phyloP scores from a whole-genome alignment of 2,329 filamentous ascomycete genomes.

The Trichoderma citrinoviride region DNA sequence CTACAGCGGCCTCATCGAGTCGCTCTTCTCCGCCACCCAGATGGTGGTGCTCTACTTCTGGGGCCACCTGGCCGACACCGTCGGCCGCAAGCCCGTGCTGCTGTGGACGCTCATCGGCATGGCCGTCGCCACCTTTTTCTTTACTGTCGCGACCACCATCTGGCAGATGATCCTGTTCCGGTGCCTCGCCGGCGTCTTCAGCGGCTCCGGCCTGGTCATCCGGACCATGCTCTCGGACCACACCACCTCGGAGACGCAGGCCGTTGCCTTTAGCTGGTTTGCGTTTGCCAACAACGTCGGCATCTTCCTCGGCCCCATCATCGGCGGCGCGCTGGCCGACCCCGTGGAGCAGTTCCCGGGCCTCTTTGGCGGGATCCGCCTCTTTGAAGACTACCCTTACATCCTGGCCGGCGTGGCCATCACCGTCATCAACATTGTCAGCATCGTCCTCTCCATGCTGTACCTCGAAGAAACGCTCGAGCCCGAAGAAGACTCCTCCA shows the following conservation, averaged over 20 bases:
- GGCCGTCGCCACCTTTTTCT: conserved; percentile 58
- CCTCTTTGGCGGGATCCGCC: conserved; percentile 45
- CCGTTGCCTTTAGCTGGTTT: conserved; percentile 71
- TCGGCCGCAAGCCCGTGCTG: conserved; percentile 71
- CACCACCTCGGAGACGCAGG: conserved; percentile 67
- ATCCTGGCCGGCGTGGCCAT: conserved; percentile 59
- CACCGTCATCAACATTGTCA: conserved; percentile 40
- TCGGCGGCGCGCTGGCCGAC: conserved; percentile 67
- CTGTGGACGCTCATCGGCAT: conserved; percentile 65
- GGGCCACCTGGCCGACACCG: conserved; percentile 60
- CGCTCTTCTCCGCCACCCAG: conserved; percentile 70
- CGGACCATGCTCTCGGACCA: conserved; percentile 75
- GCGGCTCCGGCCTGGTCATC: conserved; percentile 70
- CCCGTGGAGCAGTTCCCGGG: conserved; percentile 62
- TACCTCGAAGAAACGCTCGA: conserved; percentile 62
- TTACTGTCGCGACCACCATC: conserved; percentile 65
- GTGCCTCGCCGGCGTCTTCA: conserved; percentile 70
- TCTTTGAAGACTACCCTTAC: conserved; percentile 53
- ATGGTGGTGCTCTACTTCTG: conserved; percentile 76
- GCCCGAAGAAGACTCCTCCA: neutral
- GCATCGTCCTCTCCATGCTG: conserved; percentile 45
- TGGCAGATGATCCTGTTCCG: conserved; percentile 73
- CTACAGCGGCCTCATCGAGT: conserved; percentile 73
- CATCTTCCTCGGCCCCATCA: conserved; percentile 66
- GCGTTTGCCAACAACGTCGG: conserved; percentile 73